Base-by-base conservation (phyloP, 768 basidiomycete species). In the Pleurotus tuber-regium region DNA sequence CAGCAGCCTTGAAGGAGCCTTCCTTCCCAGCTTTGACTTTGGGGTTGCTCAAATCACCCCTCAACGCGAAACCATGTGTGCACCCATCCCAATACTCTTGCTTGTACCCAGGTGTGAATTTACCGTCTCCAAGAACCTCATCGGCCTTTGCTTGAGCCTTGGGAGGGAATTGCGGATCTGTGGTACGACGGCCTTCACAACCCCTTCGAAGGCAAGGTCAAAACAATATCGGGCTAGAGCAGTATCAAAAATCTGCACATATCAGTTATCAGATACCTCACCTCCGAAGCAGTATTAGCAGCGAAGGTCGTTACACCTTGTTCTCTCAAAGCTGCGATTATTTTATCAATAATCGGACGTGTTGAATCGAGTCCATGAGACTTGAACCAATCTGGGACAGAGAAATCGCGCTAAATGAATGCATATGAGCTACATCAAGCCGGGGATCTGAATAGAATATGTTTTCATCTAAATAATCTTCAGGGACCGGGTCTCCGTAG, bases 231-330 rank as follows among this genome's bases (percentile, higher is more conserved):
- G 29, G 11, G 30, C 51, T 33, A 54, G 25, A 31, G 31, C 2
- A 73, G 71, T n/a, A 38, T 35, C 33, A 40, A 21, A 46, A 16
- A 19, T 24, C 61, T 71, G 53, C 19, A 24, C n/a, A 24, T 23
- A 23, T 19, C n/a, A 21, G 28, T 3, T 71, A 67, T 11, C 24
- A 44, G 42, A 41, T 19, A 49, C 43, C 21, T 31, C 31, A 76
- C 80, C 86, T 54, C 85, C 84, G 50, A 78, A 83, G 70, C 89
- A 91, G 70, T 83, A 89, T 2, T 77, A 0, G 82, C 80, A 0
- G 69, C 86, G 50, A 90, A 76, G 6, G 61, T 62, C 1, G 70
- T 79, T 16, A 89, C 70, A 2, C 87, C 87, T 54, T 78, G 59
- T 25, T 66, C 76, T 61, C 81, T 83, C 53, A 91, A 74, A 0